Evolutionary conservation across 805 yeast species (phyloP).

Genomic region (Saccharomycopsis fermentans): DNA sequence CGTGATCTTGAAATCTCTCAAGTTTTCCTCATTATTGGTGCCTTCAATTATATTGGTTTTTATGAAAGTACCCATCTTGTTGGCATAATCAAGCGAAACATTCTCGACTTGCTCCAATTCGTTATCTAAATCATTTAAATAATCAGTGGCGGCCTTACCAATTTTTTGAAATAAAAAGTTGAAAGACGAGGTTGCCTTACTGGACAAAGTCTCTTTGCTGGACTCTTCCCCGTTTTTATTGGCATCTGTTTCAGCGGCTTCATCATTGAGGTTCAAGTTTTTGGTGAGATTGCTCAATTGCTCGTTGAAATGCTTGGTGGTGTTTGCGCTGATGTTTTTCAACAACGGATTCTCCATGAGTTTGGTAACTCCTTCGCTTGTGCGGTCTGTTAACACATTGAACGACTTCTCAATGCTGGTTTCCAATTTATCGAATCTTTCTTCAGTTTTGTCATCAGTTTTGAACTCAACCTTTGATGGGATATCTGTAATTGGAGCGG

Average conservation of each 20-base stretch:
- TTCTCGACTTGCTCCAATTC: constrained; percentile 67
- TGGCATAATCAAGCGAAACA: constrained; percentile 50
- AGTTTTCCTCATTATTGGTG: constrained; percentile 21
- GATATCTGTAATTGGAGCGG: neutral
- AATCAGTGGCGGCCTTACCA: constrained; percentile 42
- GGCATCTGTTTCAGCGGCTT: neutral
- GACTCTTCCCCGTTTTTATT: constrained; percentile 17
- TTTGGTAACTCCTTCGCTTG: constrained; percentile 19
- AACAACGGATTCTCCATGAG: constrained; percentile 3
- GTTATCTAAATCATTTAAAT: constrained; percentile 61
- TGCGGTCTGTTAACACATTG: constrained; percentile 33
- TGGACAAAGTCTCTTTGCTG: constrained; percentile 18
- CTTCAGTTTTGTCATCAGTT: constrained; percentile 36
- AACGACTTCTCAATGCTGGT: constrained; percentile 43
- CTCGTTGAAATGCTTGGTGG: constrained; percentile 8
- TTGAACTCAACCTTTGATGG: neutral
- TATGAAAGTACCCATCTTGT: constrained; percentile 48
- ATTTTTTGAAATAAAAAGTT: constrained; percentile 22
- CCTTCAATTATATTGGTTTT: constrained; percentile 28
- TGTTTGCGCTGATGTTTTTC: constrained; percentile 16
- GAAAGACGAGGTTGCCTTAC: neutral
- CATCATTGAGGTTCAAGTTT: constrained; percentile 20
- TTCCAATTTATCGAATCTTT: constrained; percentile 41
- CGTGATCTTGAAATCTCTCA: constrained; percentile 26
- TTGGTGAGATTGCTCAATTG: constrained; percentile 20